A percentile compares a stretch with the other conserved stretches of the same genome.
phyloP scores from a whole-genome alignment of 805 yeast species.

The Yarrowia keelungensis region DNA sequence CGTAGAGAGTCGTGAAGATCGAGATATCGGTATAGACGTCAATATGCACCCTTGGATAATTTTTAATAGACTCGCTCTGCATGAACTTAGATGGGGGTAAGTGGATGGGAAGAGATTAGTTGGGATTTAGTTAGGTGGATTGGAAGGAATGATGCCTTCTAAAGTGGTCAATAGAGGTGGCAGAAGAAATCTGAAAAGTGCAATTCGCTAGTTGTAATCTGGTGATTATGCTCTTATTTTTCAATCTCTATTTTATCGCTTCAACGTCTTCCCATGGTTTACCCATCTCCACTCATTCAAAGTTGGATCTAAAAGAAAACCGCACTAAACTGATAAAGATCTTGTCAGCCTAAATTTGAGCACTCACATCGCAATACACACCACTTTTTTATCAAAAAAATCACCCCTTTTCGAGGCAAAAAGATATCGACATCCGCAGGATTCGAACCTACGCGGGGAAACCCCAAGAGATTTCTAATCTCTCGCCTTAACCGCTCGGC shows the following conservation, averaged over 20 bases:
- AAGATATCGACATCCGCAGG: slow-evolving; percentile 29
- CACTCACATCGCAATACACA: neutral
- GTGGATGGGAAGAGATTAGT: neutral
- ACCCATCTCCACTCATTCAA: no score
- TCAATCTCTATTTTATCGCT: no score
- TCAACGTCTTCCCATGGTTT: no score
- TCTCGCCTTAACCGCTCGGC: slow-evolving; percentile 36
- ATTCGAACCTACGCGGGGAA: slow-evolving; percentile 34
- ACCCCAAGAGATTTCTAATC: slow-evolving; percentile 33
- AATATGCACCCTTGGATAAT: slow-evolving; percentile 24
- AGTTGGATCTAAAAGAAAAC: no score
- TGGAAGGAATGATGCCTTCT: neutral
- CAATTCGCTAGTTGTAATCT: no score
- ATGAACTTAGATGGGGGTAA: neutral
- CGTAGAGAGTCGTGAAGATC: neutral
- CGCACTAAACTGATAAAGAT: no score
- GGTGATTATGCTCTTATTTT: no score
- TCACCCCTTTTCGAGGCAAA: neutral
- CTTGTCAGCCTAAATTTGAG: no score
- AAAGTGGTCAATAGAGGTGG: no score
- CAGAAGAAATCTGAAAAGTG: no score
- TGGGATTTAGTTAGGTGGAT: neutral
- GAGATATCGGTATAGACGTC: no score
- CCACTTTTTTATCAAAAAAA: neutral
- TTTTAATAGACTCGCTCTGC: slow-evolving; percentile 20